Evolutionary conservation across 148 eudicot genomes (phyloP).

Genomic region (Rhododendron ovatum): DNA sequence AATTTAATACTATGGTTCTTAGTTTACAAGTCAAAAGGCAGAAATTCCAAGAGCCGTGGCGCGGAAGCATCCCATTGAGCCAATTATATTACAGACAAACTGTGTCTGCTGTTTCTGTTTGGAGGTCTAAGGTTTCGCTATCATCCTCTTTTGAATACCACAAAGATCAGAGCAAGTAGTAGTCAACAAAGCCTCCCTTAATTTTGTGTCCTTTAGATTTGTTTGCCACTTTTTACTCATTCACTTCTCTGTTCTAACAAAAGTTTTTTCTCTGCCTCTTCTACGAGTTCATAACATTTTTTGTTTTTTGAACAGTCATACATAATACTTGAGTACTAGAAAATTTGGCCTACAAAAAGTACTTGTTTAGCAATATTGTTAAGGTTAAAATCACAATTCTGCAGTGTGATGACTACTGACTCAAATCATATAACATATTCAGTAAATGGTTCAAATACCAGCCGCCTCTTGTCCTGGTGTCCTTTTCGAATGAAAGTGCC

Average conservation of each 20-base stretch:
- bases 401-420: neutral
- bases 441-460: conserved; percentile 50
- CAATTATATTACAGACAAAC: neutral
- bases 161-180: neutral
- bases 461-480: conserved; percentile 90
- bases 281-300: neutral
- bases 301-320: neutral
- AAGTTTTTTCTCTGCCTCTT: neutral
- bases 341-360: neutral
- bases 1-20: neutral
- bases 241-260: neutral
- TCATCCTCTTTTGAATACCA: neutral
- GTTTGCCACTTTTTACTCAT: neutral
- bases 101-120: neutral
- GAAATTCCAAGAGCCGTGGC: neutral
- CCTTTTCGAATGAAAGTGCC: conserved; percentile 86
- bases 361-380: neutral
- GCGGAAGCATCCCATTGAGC: neutral
- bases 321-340: neutral
- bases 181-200: neutral
- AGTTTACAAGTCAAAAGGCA: neutral
- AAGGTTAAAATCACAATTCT: neutral
- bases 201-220: neutral
- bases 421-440: neutral
- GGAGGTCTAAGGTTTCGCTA: neutral